These are phyloP conservation scores for Ogataea pignaliae DNA, from an alignment of 805 yeast species.

Conservation along the genomic window DNA sequence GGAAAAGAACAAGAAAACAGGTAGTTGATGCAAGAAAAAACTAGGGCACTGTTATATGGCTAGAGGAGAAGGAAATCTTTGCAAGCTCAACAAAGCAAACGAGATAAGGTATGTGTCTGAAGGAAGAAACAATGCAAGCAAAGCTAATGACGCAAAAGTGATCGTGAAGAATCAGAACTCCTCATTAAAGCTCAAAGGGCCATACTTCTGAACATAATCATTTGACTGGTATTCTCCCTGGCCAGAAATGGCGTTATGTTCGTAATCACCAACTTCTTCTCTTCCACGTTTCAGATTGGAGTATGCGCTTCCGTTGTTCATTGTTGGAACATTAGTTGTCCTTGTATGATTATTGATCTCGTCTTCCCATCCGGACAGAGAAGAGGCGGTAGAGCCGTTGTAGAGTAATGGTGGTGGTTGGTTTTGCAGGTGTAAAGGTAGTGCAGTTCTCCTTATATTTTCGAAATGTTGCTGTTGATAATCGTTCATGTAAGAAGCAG, in stretches of 20 bases:
- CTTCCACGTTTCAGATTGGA: constrained; percentile 8
- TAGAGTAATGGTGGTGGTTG: constrained; percentile 43
- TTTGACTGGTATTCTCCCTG: constrained; percentile 4
- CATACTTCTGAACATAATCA: constrained; percentile 35
- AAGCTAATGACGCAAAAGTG: background rate
- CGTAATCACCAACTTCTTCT: constrained; percentile 7
- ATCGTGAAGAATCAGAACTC: constrained; percentile 34
- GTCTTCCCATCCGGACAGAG: constrained; percentile 41
- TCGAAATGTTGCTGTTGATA: constrained; percentile 16
- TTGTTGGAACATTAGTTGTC: background rate
- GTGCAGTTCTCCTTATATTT: constrained; percentile 31
- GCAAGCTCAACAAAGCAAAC: background rate
- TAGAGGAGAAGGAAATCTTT: too few species aligned
- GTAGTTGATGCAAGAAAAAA: too few species aligned
- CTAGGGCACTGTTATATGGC: too few species aligned
- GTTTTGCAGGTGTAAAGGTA: constrained; percentile 32
- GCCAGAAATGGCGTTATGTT: background rate
- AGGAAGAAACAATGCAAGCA: background rate
- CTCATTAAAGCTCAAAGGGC: constrained; percentile 43
- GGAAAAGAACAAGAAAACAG: too few species aligned
- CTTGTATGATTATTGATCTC: constrained; percentile 15
- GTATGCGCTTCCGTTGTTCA: background rate
- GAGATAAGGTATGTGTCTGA: background rate
- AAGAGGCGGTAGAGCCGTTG: constrained; percentile 42
- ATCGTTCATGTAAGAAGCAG: constrained; percentile 6